phyloP scores from a whole-genome alignment of 306 rosid species.

The Quercus glauca region DNA sequence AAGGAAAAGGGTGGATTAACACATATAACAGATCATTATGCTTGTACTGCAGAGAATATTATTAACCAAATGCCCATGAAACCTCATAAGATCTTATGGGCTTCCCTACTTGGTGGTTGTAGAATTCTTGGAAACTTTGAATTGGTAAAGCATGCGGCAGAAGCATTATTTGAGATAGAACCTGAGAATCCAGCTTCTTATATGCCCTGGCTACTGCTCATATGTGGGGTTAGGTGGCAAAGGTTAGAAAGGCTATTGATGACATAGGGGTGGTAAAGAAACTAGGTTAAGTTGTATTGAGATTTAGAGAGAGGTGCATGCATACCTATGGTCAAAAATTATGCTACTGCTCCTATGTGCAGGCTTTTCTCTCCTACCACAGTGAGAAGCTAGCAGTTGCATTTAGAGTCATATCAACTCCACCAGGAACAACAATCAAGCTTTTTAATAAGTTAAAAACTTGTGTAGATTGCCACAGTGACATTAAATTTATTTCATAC shows the following conservation, averaged over 20 bases:
- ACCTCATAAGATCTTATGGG: slow-evolving; percentile 13
- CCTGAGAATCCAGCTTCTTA: too few species aligned
- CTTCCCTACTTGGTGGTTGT: too few species aligned
- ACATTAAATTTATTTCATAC: slow-evolving; percentile 55
- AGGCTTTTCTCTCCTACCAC: slow-evolving; percentile 66
- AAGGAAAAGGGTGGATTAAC: slow-evolving; percentile 53
- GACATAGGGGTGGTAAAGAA: slow-evolving; percentile 46
- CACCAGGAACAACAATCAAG: slow-evolving; percentile 52
- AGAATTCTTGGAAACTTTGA: too few species aligned
- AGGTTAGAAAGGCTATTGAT: not conserved
- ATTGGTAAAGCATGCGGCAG: too few species aligned
- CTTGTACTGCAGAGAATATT: slow-evolving; percentile 53
- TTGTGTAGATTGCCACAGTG: slow-evolving; percentile 65
- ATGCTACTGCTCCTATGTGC: slow-evolving; percentile 51
- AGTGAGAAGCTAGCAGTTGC: slow-evolving; percentile 50
- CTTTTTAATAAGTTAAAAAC: slow-evolving; percentile 63
- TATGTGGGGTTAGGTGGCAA: too few species aligned
- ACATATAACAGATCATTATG: slow-evolving; percentile 59
- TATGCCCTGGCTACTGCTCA: too few species aligned
- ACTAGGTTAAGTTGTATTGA: too few species aligned
- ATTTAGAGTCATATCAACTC: slow-evolving; percentile 65
- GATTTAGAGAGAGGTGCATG: too few species aligned
- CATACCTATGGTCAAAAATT: too few species aligned
- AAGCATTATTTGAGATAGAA: too few species aligned
- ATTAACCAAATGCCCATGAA: slow-evolving; percentile 54